Conservation (phyloP, 805 yeast species). For the Aciculoconidium aculeatum region DNA sequence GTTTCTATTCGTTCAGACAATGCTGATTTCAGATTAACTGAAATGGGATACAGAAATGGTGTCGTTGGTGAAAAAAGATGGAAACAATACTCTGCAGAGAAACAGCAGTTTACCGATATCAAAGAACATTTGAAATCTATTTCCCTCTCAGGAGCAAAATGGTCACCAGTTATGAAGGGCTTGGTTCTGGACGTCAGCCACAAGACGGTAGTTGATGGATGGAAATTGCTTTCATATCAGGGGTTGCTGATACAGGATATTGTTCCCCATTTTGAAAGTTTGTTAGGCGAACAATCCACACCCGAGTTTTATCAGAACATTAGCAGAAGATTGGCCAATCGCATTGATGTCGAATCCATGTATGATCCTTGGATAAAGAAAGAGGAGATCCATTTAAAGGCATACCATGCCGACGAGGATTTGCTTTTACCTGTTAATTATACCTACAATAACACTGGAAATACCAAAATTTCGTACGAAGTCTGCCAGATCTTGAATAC, state of each 20-base stretch:
- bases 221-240: constrained; percentile 61
- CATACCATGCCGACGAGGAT: constrained; percentile 79
- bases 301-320: constrained; percentile 23
- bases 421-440: constrained; percentile 62
- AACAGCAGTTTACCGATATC: constrained; percentile 37
- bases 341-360: constrained; percentile 72
- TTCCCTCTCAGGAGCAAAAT: constrained; percentile 48
- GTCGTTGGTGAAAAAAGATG: constrained; percentile 60
- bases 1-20: constrained; percentile 88
- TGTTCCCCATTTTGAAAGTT: constrained; percentile 20
- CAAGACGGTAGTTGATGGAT: constrained; percentile 44
- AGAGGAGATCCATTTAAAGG: constrained; percentile 64
- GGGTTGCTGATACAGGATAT: constrained; percentile 29
- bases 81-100: constrained; percentile 41
- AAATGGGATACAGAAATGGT: constrained; percentile 58
- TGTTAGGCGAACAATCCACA: constrained; percentile 12
- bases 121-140: constrained; percentile 40
- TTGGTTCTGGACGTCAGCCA: constrained; percentile 44
- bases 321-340: constrained; percentile 42
- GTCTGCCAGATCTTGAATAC: constrained; percentile 62
- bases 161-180: constrained; percentile 51
- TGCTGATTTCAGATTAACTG: constrained; percentile 83
- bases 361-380: constrained; percentile 76
- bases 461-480: constrained; percentile 60
- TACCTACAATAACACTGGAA: constrained; percentile 54